phyloP scores from a whole-genome alignment of 164 flowering plant genomes.

The Nymphaea thermarum region DNA sequence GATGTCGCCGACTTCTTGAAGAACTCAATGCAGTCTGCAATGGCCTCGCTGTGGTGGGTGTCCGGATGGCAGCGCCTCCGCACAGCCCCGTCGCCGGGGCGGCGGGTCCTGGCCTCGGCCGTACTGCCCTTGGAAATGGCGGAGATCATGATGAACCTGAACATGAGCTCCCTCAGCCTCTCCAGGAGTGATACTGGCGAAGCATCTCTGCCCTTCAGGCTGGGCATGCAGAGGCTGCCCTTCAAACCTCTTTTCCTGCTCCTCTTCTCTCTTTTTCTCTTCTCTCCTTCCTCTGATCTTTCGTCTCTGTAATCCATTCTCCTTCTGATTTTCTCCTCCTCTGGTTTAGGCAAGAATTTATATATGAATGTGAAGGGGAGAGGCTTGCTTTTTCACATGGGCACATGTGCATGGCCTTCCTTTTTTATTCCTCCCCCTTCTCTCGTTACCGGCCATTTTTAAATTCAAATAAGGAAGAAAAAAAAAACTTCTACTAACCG shows the following conservation, averaged over 20 bases:
- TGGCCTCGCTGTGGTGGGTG: slow-evolving; percentile 53
- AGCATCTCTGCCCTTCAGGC: slow-evolving; percentile 8
- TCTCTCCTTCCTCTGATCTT: background rate
- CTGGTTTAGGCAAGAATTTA: background rate
- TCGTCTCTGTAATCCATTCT: background rate
- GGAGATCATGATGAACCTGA: slow-evolving; percentile 10
- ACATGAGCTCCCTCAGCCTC: slow-evolving; percentile 8
- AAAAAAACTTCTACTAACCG: background rate
- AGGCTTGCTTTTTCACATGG: background rate
- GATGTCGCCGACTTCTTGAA: slow-evolving; percentile 39
- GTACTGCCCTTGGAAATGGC: slow-evolving; percentile 7
- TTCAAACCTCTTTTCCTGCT: slow-evolving; percentile 11
- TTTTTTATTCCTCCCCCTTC: background rate
- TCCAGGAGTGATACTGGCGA: slow-evolving; percentile 6
- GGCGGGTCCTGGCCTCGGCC: background rate
- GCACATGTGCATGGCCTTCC: background rate
- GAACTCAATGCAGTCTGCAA: slow-evolving; percentile 84
- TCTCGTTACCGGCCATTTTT: background rate
- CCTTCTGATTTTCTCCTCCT: background rate
- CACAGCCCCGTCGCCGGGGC: background rate
- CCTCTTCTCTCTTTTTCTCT: slow-evolving; percentile 2
- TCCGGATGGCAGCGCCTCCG: slow-evolving; percentile 15
- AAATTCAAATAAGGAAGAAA: no score
- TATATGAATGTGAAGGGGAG: no score
- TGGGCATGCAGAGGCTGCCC: slow-evolving; percentile 32